Evolutionary conservation across 805 yeast species (phyloP).

Genomic region (Candida namnaoensis): DNA sequence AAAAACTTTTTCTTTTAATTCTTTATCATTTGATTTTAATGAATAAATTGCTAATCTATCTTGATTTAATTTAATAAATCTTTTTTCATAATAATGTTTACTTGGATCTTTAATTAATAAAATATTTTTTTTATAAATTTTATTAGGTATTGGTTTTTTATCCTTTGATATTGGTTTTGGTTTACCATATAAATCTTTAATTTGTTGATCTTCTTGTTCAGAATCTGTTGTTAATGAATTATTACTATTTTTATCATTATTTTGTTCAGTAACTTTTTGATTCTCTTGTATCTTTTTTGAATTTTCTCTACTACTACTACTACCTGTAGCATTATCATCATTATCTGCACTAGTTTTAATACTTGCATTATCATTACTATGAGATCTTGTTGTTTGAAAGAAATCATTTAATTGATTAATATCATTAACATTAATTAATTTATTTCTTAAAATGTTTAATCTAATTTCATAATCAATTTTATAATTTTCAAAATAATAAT

Average conservation of each 20-base stretch:
- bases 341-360: too few relatives aligned
- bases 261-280: too few relatives aligned
- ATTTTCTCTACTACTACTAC: too few relatives aligned
- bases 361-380: too few relatives aligned
- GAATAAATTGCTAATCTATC: not conserved
- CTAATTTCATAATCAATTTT: not conserved
- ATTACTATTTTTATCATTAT: not conserved
- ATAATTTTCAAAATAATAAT: not conserved
- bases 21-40: not conserved
- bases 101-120: not conserved
- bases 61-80: not conserved
- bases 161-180: slow-evolving; percentile 1
- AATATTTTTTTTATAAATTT: too few relatives aligned
- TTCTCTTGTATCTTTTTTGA: too few relatives aligned
- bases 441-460: not conserved
- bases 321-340: too few relatives aligned
- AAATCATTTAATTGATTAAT: not conserved
- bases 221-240: too few relatives aligned
- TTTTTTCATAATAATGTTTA: not conserved
- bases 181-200: not conserved
- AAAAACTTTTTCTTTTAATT: not conserved
- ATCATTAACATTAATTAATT: too few relatives aligned
- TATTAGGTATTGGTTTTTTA: not conserved
- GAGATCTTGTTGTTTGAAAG: not conserved
- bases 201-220: not conserved